These are phyloP conservation scores for Citrullus colocynthis DNA, from an alignment of 306 rosid genomes.

Conservation along the genomic window DNA sequence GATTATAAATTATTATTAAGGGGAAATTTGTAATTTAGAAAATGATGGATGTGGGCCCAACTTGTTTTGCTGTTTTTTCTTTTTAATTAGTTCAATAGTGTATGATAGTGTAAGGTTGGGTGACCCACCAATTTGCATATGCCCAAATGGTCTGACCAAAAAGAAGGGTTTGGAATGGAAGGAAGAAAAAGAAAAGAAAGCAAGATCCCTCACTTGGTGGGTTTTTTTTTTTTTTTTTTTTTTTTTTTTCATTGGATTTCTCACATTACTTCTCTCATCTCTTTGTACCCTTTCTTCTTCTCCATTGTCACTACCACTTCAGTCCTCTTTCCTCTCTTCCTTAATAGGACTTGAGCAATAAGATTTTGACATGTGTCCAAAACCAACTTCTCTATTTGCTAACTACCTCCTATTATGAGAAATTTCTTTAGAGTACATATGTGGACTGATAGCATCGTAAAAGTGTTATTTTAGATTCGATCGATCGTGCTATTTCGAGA, in stretches of 20 bases:
- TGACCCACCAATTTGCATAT: conserved; percentile 32
- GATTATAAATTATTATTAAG: not conserved
- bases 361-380: too few relatives aligned
- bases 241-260: conserved; percentile 21
- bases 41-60: conserved; percentile 21
- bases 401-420: too few relatives aligned
- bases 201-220: conserved; percentile 20
- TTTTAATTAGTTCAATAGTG: not conserved
- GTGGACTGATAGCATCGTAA: too few relatives aligned
- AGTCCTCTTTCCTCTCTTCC: too few relatives aligned
- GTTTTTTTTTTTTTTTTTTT: not conserved
- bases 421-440: too few relatives aligned
- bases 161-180: not conserved
- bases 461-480: too few relatives aligned
- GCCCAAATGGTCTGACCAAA: conserved; percentile 26
- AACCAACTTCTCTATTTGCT: too few relatives aligned
- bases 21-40: not conserved
- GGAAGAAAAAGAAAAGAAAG: not conserved
- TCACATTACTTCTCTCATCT: not conserved
- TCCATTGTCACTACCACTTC: too few relatives aligned
- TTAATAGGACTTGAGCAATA: too few relatives aligned
- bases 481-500: too few relatives aligned
- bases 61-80: conserved; percentile 13
- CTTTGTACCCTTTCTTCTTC: too few relatives aligned
- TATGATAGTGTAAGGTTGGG: conserved; percentile 27